Evolutionary conservation across 2,329 filamentous ascomycete species (phyloP).

Genomic region (Neonectria sp.): DNA sequence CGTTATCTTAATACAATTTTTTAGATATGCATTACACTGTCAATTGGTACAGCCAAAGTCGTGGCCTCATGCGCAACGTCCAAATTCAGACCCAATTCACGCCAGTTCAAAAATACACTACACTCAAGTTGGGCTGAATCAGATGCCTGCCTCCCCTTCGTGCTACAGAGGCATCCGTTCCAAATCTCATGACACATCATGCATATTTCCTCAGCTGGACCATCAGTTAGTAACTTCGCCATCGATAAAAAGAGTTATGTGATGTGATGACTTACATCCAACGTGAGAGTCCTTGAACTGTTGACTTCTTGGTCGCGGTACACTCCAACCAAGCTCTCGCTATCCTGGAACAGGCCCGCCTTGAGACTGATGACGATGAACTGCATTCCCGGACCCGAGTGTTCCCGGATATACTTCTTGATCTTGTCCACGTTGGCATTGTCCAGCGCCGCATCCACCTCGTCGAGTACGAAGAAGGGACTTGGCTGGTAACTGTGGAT

Average conservation of each 20-base stretch:
- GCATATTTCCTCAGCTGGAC: slow-evolving; percentile 54
- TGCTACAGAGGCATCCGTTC: slow-evolving; percentile 5
- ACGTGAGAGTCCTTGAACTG: slow-evolving; percentile 89
- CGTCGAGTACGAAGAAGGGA: slow-evolving; percentile 98
- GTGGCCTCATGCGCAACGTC: slow-evolving; percentile 20
- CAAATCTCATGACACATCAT: slow-evolving; percentile 36
- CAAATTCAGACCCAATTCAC: slow-evolving; percentile 18
- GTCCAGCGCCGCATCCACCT: slow-evolving; percentile 98
- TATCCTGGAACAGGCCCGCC: slow-evolving; percentile 95
- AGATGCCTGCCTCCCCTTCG: not conserved
- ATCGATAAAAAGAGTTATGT: not conserved
- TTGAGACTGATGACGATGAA: slow-evolving; percentile 99
- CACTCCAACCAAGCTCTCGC: slow-evolving; percentile 94
- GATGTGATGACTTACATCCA: slow-evolving; percentile 82
- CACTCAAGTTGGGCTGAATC: slow-evolving; percentile 3
- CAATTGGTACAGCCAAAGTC: slow-evolving; percentile 21
- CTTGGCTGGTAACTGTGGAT: slow-evolving; percentile 96
- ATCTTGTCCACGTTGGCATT: slow-evolving; percentile 97
- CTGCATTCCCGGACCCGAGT: slow-evolving; percentile 97
- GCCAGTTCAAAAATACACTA: slow-evolving; percentile 4
- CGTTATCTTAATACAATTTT: slow-evolving; percentile 6
- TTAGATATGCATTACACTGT: slow-evolving; percentile 28
- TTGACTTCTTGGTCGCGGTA: slow-evolving; percentile 96
- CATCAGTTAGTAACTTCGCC: slow-evolving; percentile 25
- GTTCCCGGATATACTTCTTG: slow-evolving; percentile 95